These are phyloP conservation scores for Bathelium albidoporum DNA, from an alignment of 495 filamentous ascomycete genomes.

Conservation along the genomic window DNA sequence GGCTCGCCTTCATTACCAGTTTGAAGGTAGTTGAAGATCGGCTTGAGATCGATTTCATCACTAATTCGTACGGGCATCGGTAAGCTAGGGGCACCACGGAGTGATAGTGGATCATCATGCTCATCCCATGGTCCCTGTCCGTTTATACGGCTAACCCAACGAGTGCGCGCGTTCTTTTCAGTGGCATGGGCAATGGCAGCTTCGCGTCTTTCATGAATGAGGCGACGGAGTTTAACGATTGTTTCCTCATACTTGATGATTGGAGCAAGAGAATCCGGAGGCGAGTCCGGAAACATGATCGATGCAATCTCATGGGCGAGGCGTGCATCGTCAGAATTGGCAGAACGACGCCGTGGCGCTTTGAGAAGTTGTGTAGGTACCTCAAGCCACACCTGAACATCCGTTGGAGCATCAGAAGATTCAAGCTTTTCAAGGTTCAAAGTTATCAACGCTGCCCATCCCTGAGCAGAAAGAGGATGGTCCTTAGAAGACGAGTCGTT, in stretches of 20 bases:
- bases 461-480: background rate
- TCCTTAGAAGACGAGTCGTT: background rate
- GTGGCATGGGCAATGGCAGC: slow-evolving; percentile 14
- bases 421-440: background rate
- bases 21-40: slow-evolving; percentile 24
- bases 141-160: slow-evolving; percentile 19
- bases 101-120: slow-evolving; percentile 15
- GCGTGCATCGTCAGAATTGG: slow-evolving; percentile 12
- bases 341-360: slow-evolving; percentile 20
- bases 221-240: slow-evolving; percentile 15
- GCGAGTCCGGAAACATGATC: slow-evolving; percentile 15
- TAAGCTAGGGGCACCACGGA: slow-evolving; percentile 15
- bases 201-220: slow-evolving; percentile 16
- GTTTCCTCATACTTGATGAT: slow-evolving; percentile 28
- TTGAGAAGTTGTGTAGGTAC: slow-evolving; percentile 13
- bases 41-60: slow-evolving; percentile 17
- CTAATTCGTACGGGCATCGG: slow-evolving; percentile 26
- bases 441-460: background rate
- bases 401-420: background rate
- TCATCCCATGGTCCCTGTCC: slow-evolving; percentile 23
- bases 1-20: slow-evolving; percentile 10
- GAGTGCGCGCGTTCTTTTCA: slow-evolving; percentile 5
- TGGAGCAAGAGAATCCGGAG: slow-evolving; percentile 15
- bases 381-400: background rate
- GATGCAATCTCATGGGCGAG: slow-evolving; percentile 19